Base-by-base conservation (phyloP, 75 land plant species). In the Selaginella tamariscina region DNA sequence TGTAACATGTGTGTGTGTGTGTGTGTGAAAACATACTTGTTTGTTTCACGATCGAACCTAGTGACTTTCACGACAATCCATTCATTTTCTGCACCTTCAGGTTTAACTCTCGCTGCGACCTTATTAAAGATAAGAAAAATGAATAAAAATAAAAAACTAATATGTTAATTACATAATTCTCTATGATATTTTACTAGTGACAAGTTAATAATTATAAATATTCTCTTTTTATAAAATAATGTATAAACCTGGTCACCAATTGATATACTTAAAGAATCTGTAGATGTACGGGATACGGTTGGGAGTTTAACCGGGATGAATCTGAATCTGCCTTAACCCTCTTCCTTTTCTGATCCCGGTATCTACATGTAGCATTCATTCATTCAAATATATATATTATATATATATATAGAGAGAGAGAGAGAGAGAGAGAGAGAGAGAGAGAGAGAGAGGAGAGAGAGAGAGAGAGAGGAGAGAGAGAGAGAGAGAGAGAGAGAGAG, bases 31-130 rank as follows among this genome's bases (percentile, higher is more conserved):
- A n/a, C n/a, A n/a, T n/a, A 95, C 99, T 79, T 89, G 75, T 73
- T 83, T 64, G 85, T 65, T 54, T 89, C 91, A 67, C 75, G 75
- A 56, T 95, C 99, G 81, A 80, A 83, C 65, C 85, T 81, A 13
- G 78, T 84, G 2, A 90, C 84, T 81, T 95, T 95, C 18, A 90
- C 96, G 65, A 95, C 82, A 73, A 95, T 75, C 96, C 96, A 95
- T 44, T 90, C 99, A 69, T 85, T 88, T 5, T 87, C 99, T 62
- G 83, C 84, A 72, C 79, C 82, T 62, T 87, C 98, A 69, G 76
- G 29, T 56, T 82, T 82, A 20, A 95, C 85, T 65, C 87, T 79
- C n/a, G 92, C 99, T 56, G 99, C 99, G 30, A 95, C 99, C 98
- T 94, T 84, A 33, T 68, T 60, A 8, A 68, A 0, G 2, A 23